A percentile compares a stretch with the other conserved stretches of the same genome.
These are phyloP conservation scores for Jackrogersella multiformis DNA, from an alignment of 495 filamentous ascomycete genomes.

Conservation along the genomic window DNA sequence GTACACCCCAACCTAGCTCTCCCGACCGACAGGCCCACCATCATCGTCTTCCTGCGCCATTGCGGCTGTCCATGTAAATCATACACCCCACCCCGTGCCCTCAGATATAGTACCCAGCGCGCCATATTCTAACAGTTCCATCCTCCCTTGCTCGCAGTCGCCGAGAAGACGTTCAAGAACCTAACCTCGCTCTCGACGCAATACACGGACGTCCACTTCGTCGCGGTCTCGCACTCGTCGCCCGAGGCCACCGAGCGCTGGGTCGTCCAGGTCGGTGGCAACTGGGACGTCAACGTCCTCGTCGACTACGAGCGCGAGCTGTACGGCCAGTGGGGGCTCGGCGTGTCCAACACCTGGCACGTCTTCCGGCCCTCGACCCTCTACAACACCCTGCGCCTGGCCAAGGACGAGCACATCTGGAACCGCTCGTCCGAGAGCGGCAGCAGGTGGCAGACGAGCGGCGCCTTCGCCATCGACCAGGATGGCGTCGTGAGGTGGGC, in stretches of 20 bases:
- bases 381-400: conserved; percentile 59
- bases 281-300: conserved; percentile 61
- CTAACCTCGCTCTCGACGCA: conserved; percentile 56
- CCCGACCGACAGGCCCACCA: conserved; percentile 56
- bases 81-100: neutral
- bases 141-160: conserved; percentile 52
- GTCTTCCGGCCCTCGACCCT: conserved; percentile 56
- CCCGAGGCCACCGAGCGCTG: conserved; percentile 61
- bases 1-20: conserved; percentile 53
- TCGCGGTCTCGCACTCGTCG: conserved; percentile 68
- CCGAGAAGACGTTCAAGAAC: conserved; percentile 65
- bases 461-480: conserved; percentile 64
- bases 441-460: conserved; percentile 65
- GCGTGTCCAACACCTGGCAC: conserved; percentile 61
- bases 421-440: conserved; percentile 64
- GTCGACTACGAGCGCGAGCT: conserved; percentile 62
- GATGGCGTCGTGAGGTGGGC: conserved; percentile 61
- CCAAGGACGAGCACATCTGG: conserved; percentile 64
- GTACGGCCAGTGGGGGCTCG: conserved; percentile 65
- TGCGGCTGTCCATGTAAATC: conserved; percentile 68
- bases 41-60: conserved; percentile 68
- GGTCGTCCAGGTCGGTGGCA: conserved; percentile 62
- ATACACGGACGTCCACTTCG: conserved; percentile 61
- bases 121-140: neutral
- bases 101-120: neutral